A percentile compares a stretch with the other conserved stretches of the same genome.
Conservation (phyloP, 2,329 filamentous ascomycete species). For the Aspergillus sergii region DNA sequence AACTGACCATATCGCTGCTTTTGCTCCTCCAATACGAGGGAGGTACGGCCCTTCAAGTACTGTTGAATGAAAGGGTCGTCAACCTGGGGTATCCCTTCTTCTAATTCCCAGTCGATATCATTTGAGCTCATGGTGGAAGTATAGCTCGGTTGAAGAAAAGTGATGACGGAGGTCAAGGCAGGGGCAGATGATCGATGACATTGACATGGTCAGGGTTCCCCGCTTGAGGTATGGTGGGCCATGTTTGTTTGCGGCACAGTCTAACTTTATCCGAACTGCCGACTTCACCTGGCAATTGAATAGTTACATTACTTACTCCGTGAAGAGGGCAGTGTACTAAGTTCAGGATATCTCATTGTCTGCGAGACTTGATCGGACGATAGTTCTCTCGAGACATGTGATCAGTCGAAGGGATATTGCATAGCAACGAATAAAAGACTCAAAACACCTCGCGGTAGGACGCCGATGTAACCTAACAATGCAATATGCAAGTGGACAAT, state of each 20-base stretch:
- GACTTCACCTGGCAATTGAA: not conserved
- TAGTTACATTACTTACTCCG: not conserved
- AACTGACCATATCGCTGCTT: conserved; percentile 74
- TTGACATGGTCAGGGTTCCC: not conserved
- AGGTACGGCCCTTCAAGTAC: conserved; percentile 75
- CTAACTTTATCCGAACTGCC: not conserved
- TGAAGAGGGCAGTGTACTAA: not conserved
- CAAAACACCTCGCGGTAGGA: too few relatives aligned
- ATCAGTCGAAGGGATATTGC: not conserved
- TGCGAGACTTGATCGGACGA: not conserved
- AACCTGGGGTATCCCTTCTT: conserved; percentile 49
- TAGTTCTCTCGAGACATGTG: not conserved
- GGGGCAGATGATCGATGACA: not conserved
- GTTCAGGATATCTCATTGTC: not conserved
- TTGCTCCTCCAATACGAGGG: conserved; percentile 78
- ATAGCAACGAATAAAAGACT: not conserved
- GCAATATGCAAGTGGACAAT: not conserved
- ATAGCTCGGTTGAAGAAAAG: not conserved
- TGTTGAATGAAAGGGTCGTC: conserved; percentile 79
- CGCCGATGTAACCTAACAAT: not conserved
- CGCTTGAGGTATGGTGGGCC: conserved; percentile 1
- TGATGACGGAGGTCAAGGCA: not conserved
- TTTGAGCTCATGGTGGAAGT: conserved; percentile 2
- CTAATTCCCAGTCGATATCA: conserved; percentile 34
- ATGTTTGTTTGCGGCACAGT: conserved; percentile 1